Base-by-base conservation (phyloP, 805 yeast species). In the Jamesozyma piceae region DNA sequence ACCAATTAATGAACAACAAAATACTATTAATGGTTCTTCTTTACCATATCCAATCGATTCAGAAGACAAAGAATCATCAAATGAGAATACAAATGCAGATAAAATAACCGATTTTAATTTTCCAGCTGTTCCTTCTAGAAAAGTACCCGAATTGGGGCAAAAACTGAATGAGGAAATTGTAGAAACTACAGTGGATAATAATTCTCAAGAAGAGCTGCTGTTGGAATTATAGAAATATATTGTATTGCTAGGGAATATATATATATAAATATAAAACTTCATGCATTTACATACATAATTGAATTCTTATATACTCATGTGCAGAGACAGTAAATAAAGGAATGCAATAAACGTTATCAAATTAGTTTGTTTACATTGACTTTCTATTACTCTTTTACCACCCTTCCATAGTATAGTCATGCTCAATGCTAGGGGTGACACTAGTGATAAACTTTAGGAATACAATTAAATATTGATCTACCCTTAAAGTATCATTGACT, bases 401-500 rank as follows among this genome's bases (percentile, higher is more conserved):
- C 1, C 95, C 97, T 61, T 88, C 89, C 97, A 90, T 92, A n/a
- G 98, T 92, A 60, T 88, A 88, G 55, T 92, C 98, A 63, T 90
- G 94, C 65, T 90, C 95, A 43, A 92, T 89, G 15, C 97, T 95
- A 0, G 98, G 98, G 1, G 95, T 89, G 8, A 92, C 97, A 66
- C 97, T 86, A 8, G 97, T 84, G 38, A 92, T 90, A 57, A 92
- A 92, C 65, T 92, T 92, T 55, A 92, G 71, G 61, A 92, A 92
- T 14, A 90, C 81, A 30, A 92, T 72, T 50, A 92, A 65, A 59
- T 92, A 92, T 58, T 89, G 97, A 60, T 92, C 97, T 1, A 82
- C 97, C 26, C 95, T 72, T 6, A 90, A 70, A 17, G 78, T 72
- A 29, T 66, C 69, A 26, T 64, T 65, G 2, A 63, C 64, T 22